Percentiles rank a stretch among this genome's conserved stretches.
Conservation (phyloP, 108 stramenopile genomes). For the Nitzschia palea region DNA sequence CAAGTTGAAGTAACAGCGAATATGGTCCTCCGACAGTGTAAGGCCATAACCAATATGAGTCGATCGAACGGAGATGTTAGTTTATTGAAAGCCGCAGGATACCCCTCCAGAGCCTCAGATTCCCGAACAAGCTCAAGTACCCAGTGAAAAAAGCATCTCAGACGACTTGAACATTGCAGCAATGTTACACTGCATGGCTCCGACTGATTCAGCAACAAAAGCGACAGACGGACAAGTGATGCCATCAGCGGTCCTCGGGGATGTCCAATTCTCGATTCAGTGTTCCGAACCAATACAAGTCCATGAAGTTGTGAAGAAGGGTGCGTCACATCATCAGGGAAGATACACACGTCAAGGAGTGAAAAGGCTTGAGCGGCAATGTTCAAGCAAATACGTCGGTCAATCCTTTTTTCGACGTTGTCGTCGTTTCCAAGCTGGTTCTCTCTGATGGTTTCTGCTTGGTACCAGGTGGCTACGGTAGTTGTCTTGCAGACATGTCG, state of each 20-base stretch:
- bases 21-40: slow-evolving; percentile 76
- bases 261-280: slow-evolving; percentile 69
- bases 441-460: slow-evolving; percentile 7
- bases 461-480: slow-evolving; percentile 31
- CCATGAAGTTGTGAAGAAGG: slow-evolving; percentile 77
- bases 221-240: slow-evolving; percentile 70
- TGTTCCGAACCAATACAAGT: slow-evolving; percentile 69
- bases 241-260: slow-evolving; percentile 75
- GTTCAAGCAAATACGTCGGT: slow-evolving; percentile 49
- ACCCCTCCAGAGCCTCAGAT: slow-evolving; percentile 66
- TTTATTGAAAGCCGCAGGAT: slow-evolving; percentile 62
- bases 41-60: slow-evolving; percentile 61
- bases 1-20: slow-evolving; percentile 61
- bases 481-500: slow-evolving; percentile 17
- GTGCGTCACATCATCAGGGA: slow-evolving; percentile 71
- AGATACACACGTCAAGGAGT: slow-evolving; percentile 85
- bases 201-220: slow-evolving; percentile 61
- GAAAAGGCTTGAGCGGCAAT: slow-evolving; percentile 66
- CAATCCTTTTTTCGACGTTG: not conserved
- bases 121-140: slow-evolving; percentile 74
- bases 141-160: slow-evolving; percentile 79
- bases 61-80: slow-evolving; percentile 63
- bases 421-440: slow-evolving; percentile 20
- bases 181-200: slow-evolving; percentile 80
- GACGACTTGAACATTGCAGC: slow-evolving; percentile 74